Evolutionary conservation across 208 protist species (phyloP), one percentile per base, ranked within the genome.

Genomic region (Leishmania gerbilli): DNA sequence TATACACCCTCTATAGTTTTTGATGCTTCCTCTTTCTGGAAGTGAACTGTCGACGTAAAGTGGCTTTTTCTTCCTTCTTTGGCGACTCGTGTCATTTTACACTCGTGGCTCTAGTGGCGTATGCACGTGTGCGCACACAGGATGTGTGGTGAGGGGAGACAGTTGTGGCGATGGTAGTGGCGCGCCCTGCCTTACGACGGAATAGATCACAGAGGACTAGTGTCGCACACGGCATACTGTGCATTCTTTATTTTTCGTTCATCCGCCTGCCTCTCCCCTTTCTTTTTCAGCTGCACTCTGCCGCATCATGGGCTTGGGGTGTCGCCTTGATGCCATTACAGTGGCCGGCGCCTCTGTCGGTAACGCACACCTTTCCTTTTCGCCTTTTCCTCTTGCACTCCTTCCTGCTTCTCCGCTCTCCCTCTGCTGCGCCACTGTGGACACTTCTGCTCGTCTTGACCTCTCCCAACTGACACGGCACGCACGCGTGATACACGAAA

Each of bases 21-120:
- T 21, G 47, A 24, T 34, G 17, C 56, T 72, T 77, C 45, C 69
- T 82, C 31, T 62, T 51, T 77, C 56, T 71, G 9, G 58, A 64
- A 24, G 58, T 34, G 0, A 13, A 64, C 58, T 31, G 58, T 34
- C 58, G 27, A 34, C 42, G 19, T 19, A 24, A 55, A 74, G 37
- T 15, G 31, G 3, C 53, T 62, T 31, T 56, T 40, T 62, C 37
- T 68, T 58, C n/a, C 71, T 81, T 65, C 72, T 49, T 81, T 5
- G 19, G n/a, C 53, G 34, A 58, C 19, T 78, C 69, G 69, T 19
- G 56, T 37, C 8, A 51, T 74, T 69, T 60, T 13, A 3, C 27
- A 7, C 27, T 64, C 21, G 7, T 31, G 58, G 27, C 58, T 27
- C 11, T 7, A 9, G 58, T 64, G 58, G 13, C 58, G 27, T 13